Evolutionary conservation across 2,329 filamentous ascomycete species (phyloP), one percentile per base, ranked within the genome.

Genomic region (Trichophyton benhamiae): DNA sequence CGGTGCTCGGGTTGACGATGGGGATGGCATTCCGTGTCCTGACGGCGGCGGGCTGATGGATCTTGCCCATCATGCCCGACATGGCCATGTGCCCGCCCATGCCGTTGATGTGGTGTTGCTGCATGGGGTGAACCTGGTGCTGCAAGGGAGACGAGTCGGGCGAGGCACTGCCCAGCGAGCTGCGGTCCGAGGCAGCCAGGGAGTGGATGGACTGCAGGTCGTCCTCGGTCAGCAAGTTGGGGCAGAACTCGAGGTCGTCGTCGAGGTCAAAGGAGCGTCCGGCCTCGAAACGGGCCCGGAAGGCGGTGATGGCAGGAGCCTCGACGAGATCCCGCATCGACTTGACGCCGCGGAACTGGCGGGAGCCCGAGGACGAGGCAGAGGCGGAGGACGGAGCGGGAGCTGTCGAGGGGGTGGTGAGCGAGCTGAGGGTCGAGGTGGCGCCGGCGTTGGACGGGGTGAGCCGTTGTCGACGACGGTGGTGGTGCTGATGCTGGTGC

Each of bases 201-300:
- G 90, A 95, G 77, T 92, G 89, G 67, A 96, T 95, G 61, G 91
- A 96, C 69, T 91, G 87, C 72, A 95, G 80, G 89, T 96, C 91
- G 76, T 83, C 91, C 77, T 96, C 91, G 41, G 91, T 95, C 78
- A 97, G 80, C 68, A 97, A 83, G 73, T 87, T 86, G 65, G 92
- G 92, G 77, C 91, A 96, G 76, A 97, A 97, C 75, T 96, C 87
- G 77, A 96, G 82, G 74, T 97, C 92, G 73, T 97, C 92, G 71
- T 96, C 92, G 65, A 97, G 82, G 68, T 97, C 92, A 71, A 97
- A 97, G 8, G 91, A 96, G 63, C 91, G 85, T 63, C 89, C 90
- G 66, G 90, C 88, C 78, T 97, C 91, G 68, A 95, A 95, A 71
- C 91, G 87, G 67, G 84, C 84, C 68, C 92, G 88, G 79, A 95